Conservation (phyloP, 306 rosid species). For the Phaseolus lunatus region DNA sequence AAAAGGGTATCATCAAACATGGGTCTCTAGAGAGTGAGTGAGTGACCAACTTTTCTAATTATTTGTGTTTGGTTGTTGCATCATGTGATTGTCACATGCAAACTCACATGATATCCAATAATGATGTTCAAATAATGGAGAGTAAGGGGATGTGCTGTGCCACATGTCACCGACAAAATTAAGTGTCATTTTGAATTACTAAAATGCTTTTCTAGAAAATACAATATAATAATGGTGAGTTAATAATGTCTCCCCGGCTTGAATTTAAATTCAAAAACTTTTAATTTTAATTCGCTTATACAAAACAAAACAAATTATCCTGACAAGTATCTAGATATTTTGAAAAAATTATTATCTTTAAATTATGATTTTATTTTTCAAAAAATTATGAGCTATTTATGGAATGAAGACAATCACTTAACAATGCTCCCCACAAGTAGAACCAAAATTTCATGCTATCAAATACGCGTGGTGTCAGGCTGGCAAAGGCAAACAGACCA, state of each 20-base stretch:
- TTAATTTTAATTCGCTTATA: neutral
- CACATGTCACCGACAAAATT: constrained; percentile 51
- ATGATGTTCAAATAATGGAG: constrained; percentile 45
- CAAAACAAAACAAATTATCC: neutral
- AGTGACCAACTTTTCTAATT: constrained; percentile 11
- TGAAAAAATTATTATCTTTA: constrained; percentile 12
- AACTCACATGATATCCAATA: constrained; percentile 56
- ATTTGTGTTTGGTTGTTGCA: constrained; percentile 29
- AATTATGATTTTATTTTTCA: neutral
- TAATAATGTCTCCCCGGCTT: neutral
- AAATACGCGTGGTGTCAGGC: constrained; percentile 28
- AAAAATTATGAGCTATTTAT: neutral
- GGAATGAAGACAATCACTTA: neutral
- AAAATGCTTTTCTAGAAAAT: constrained; percentile 6
- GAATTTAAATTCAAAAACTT: neutral
- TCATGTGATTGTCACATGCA: constrained; percentile 51
- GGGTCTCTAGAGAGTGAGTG: constrained; percentile 13
- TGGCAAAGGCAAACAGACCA: constrained; percentile 38
- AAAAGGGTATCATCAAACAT: constrained; percentile 23
- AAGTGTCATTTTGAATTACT: neutral
- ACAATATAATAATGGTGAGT: neutral
- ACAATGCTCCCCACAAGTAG: constrained; percentile 8
- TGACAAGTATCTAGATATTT: constrained; percentile 12
- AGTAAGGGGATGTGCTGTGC: constrained; percentile 37
- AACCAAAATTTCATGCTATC: constrained; percentile 29